Conservation (phyloP, 2,329 filamentous ascomycete genomes). For the Fusarium miscanthi region DNA sequence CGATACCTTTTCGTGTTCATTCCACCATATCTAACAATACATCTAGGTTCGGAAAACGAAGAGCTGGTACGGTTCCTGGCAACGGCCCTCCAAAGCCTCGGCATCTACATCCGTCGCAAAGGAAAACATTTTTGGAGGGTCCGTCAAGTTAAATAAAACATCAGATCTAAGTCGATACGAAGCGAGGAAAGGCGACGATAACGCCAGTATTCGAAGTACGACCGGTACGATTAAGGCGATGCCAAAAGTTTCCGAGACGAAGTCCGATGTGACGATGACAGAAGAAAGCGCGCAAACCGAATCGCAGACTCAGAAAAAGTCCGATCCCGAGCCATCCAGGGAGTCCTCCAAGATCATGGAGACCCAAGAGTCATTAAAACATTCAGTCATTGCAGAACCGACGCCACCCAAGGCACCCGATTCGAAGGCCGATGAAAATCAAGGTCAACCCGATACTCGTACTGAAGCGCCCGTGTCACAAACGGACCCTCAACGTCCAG, state of each 20-base stretch:
- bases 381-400: not conserved
- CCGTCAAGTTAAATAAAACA: constrained; percentile 57
- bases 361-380: constrained; percentile 4
- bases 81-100: constrained; percentile 64
- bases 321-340: constrained; percentile 1
- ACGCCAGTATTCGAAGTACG: constrained; percentile 46
- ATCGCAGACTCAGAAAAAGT: constrained; percentile 7
- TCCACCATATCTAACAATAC: constrained; percentile 5
- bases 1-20: not conserved
- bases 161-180: constrained; percentile 66
- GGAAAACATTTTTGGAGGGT: constrained; percentile 70
- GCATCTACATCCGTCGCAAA: constrained; percentile 70
- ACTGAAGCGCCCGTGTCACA: constrained; percentile 3
- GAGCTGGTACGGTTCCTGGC: constrained; percentile 74
- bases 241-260: constrained; percentile 43
- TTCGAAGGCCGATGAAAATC: not conserved
- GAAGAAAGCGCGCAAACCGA: constrained; percentile 28
- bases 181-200: constrained; percentile 52
- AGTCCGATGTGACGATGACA: constrained; percentile 28
- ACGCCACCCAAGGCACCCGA: constrained; percentile 7
- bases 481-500: constrained; percentile 23
- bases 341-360: constrained; percentile 2
- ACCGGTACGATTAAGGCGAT: constrained; percentile 37
- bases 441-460: not conserved
- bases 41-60: constrained; percentile 62